Evolutionary conservation across 768 basidiomycete species (phyloP).

Genomic region (Mycena filopes): DNA sequence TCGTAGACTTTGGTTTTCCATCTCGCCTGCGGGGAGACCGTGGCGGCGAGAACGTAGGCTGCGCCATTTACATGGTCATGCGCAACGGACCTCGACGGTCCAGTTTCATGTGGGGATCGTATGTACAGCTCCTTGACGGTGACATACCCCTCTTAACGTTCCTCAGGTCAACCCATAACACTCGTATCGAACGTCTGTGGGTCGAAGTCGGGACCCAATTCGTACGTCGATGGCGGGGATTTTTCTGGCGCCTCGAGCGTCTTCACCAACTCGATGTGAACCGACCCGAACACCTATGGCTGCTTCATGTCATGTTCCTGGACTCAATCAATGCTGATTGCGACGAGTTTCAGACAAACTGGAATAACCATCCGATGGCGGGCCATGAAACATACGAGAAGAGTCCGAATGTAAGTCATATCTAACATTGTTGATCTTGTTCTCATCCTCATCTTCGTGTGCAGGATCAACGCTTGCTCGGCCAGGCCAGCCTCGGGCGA

Average conservation of each 20-base stretch:
- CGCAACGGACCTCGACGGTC: constrained; percentile 34
- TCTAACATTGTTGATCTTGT: too few relatives aligned
- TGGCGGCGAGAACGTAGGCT: constrained; percentile 40
- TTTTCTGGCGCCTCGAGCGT: constrained; percentile 46
- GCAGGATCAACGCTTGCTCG: constrained; percentile 31
- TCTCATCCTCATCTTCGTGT: too few relatives aligned
- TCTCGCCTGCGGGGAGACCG: constrained; percentile 38
- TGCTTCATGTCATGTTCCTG: constrained; percentile 46
- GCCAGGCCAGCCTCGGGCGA: constrained; percentile 17
- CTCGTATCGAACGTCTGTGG: constrained; percentile 52
- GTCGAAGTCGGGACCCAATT: constrained; percentile 44
- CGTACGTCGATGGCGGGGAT: constrained; percentile 44
- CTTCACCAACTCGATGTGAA: constrained; percentile 42
- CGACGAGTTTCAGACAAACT: too few relatives aligned
- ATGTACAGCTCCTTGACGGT: background rate
- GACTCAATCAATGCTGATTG: constrained; percentile 24
- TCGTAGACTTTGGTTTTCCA: constrained; percentile 16
- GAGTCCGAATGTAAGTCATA: too few relatives aligned
- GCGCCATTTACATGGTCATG: constrained; percentile 42
- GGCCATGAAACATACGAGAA: too few relatives aligned
- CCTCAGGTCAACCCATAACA: constrained; percentile 12
- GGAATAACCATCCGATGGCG: too few relatives aligned
- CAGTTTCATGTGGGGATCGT: constrained; percentile 27
- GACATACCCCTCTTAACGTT: constrained; percentile 43
- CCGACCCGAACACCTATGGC: constrained; percentile 47